These are phyloP conservation scores for Amauroascus verrucosus DNA, from an alignment of 2,329 filamentous ascomycete species.

Conservation along the genomic window DNA sequence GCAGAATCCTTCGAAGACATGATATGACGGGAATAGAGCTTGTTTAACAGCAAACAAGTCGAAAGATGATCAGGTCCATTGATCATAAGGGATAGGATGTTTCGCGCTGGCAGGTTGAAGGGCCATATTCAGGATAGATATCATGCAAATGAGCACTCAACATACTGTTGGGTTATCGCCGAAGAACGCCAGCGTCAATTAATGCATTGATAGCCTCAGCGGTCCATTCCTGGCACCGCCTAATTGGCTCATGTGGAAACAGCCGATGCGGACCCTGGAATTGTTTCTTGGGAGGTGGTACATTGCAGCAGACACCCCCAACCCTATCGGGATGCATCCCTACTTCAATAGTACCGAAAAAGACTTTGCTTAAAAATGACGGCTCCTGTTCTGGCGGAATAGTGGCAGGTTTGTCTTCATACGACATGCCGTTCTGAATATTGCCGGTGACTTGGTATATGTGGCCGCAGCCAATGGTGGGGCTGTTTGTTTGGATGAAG, in stretches of 20 bases:
- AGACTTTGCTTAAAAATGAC: constrained; percentile 7
- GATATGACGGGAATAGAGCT: too few species aligned
- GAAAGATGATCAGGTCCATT: too few species aligned
- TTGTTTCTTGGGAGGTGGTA: constrained; percentile 25
- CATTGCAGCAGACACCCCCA: constrained; percentile 17
- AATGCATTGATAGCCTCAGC: constrained; percentile 19
- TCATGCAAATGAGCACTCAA: not conserved
- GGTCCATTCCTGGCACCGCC: constrained; percentile 27
- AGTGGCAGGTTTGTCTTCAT: constrained; percentile 11
- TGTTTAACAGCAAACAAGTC: too few species aligned
- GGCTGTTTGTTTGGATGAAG: constrained; percentile 22
- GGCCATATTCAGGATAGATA: too few species aligned
- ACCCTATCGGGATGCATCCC: constrained; percentile 7
- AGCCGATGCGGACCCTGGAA: constrained; percentile 23
- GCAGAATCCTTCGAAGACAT: too few species aligned
- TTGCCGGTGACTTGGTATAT: constrained; percentile 25
- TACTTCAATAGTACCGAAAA: not conserved
- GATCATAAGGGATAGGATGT: too few species aligned
- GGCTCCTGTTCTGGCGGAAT: constrained; percentile 14
- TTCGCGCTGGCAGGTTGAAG: too few species aligned
- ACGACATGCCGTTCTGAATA: constrained; percentile 25
- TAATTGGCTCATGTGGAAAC: constrained; percentile 20
- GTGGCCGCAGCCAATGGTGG: constrained; percentile 15
- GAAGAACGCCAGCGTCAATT: constrained; percentile 9
- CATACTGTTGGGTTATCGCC: not conserved